Conservation (phyloP, 2,329 filamentous ascomycete species). For the Diaporthe ilicicola region DNA sequence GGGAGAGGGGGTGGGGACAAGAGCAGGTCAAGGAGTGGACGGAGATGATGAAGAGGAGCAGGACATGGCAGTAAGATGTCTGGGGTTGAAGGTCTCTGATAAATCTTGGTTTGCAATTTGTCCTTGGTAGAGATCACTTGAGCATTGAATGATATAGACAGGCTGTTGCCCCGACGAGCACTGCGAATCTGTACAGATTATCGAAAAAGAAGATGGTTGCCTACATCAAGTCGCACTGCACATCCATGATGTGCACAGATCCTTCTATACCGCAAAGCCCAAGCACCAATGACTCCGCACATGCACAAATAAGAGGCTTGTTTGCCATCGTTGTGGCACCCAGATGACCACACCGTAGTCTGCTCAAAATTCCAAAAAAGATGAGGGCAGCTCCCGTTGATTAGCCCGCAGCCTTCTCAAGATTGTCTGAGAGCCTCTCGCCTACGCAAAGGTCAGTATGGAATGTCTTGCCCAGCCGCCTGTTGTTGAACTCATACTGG, state of each 20-base stretch:
- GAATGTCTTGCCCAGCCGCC: not conserved
- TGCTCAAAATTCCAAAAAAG: not conserved
- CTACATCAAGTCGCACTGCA: no score
- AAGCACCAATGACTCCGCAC: not conserved
- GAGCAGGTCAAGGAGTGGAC: slow-evolving; percentile 53
- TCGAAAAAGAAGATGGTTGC: not conserved
- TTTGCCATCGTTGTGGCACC: not conserved
- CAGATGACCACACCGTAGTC: not conserved
- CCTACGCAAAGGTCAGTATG: not conserved
- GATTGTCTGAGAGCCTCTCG: not conserved
- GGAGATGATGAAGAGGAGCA: slow-evolving; percentile 55
- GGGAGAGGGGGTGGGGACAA: slow-evolving; percentile 48
- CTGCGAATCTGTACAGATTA: not conserved
- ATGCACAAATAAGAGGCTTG: not conserved
- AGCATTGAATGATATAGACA: not conserved
- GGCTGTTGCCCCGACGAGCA: not conserved
- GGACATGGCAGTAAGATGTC: slow-evolving; percentile 64
- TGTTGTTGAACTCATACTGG: slow-evolving; percentile 19
- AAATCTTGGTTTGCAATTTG: not conserved
- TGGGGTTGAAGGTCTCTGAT: slow-evolving; percentile 48
- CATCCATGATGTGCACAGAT: no score
- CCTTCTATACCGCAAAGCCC: not conserved
- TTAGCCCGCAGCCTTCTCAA: not conserved
- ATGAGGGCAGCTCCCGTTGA: no score
- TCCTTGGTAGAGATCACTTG: not conserved